Evolutionary conservation across 1,284 basidiomycete species (phyloP).

Genomic region (Sparassis latifolia): DNA sequence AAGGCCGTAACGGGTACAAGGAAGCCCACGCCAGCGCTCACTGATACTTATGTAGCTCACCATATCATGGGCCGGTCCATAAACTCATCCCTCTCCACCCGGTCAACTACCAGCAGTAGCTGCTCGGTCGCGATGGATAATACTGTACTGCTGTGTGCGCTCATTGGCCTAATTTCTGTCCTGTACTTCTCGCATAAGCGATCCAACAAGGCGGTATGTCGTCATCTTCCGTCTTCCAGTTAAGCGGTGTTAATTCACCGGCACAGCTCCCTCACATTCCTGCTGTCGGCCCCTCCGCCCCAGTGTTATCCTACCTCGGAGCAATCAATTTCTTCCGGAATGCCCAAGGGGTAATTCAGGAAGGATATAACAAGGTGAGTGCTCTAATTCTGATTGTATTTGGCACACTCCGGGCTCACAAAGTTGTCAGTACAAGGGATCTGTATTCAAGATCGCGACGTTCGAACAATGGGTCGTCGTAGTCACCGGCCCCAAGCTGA

Average conservation of each 20-base stretch:
- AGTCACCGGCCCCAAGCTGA: conserved; percentile 14
- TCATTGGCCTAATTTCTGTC: no score
- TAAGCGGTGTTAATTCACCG: background rate
- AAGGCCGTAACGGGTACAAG: no score
- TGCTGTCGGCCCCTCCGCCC: conserved; percentile 29
- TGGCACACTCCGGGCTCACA: background rate
- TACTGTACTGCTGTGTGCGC: no score
- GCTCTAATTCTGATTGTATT: background rate
- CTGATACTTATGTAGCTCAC: no score
- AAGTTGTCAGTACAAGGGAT: conserved; percentile 6
- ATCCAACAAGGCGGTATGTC: no score
- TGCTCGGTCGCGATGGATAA: no score
- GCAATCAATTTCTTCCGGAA: conserved; percentile 23
- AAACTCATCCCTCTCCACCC: no score
- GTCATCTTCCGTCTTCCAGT: no score
- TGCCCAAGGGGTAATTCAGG: conserved; percentile 27
- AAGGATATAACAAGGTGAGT: conserved; percentile 32
- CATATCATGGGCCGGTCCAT: no score
- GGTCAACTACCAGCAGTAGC: no score
- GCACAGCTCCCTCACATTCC: conserved; percentile 23
- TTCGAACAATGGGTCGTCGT: conserved; percentile 26
- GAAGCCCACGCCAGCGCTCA: no score
- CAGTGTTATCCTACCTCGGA: conserved; percentile 30
- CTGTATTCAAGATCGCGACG: conserved; percentile 29
- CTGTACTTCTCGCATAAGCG: no score